phyloP scores from a whole-genome alignment of 2,329 filamentous ascomycete species.

The Ceratocystis destructans region DNA sequence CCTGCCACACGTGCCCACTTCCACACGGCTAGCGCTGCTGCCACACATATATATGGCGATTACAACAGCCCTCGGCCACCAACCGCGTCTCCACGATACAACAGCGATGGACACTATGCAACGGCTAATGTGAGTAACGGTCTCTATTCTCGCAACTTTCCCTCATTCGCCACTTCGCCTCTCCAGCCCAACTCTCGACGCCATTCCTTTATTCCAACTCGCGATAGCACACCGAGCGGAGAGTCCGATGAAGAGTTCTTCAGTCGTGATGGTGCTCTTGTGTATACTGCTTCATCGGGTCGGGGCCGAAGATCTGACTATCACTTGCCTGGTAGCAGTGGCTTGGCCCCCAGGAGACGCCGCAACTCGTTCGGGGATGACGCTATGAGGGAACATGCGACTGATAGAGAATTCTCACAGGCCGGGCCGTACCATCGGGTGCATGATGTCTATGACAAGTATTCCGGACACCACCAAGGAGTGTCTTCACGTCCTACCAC shows the following conservation, averaged over 20 bases:
- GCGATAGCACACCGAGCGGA: slow-evolving; percentile 44
- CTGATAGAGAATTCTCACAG: slow-evolving; percentile 19
- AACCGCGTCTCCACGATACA: slow-evolving; percentile 46
- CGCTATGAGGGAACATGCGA: slow-evolving; percentile 15
- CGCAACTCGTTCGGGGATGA: slow-evolving; percentile 18
- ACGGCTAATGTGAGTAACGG: slow-evolving; percentile 51
- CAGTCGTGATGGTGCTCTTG: slow-evolving; percentile 14
- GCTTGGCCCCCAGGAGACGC: slow-evolving; percentile 9
- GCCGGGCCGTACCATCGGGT: slow-evolving; percentile 16
- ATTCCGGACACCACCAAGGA: slow-evolving; percentile 3
- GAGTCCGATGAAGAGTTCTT: slow-evolving; percentile 46
- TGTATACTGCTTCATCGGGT: slow-evolving; percentile 13
- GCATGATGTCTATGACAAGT: slow-evolving; percentile 15
- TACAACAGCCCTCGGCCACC: slow-evolving; percentile 32
- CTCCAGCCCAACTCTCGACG: slow-evolving; percentile 36
- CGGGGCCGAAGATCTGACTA: slow-evolving; percentile 13
- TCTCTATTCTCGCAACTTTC: slow-evolving; percentile 35
- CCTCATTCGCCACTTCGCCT: slow-evolving; percentile 31
- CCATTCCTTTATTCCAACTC: slow-evolving; percentile 45
- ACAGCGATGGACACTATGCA: slow-evolving; percentile 48
- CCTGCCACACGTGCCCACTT: slow-evolving; percentile 20
- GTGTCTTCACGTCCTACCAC: slow-evolving; percentile 28
- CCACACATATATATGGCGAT: slow-evolving; percentile 10
- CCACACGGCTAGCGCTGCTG: slow-evolving; percentile 14
- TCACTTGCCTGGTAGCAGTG: slow-evolving; percentile 6